Conservation (phyloP, 2,329 filamentous ascomycete species). For the Stagonosporopsis vannaccii region DNA sequence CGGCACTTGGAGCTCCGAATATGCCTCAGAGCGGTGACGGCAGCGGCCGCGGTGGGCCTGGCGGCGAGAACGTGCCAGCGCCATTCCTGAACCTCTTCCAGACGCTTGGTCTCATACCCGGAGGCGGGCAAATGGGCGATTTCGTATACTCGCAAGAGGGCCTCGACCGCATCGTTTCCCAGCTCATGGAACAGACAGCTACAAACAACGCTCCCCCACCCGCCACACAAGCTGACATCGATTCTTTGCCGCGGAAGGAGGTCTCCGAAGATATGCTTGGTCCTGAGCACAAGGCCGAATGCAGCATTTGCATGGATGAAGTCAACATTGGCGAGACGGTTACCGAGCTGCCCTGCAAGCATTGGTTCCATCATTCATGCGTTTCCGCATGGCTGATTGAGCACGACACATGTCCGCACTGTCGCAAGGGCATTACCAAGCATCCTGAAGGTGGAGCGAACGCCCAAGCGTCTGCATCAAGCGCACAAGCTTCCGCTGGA, state of each 20-base stretch:
- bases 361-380: slow-evolving; percentile 91
- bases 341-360: slow-evolving; percentile 81
- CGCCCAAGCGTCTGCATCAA: slow-evolving; percentile 15
- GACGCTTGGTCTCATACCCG: slow-evolving; percentile 39
- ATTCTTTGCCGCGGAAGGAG: slow-evolving; percentile 73
- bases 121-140: slow-evolving; percentile 67
- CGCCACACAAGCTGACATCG: slow-evolving; percentile 77
- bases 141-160: slow-evolving; percentile 91
- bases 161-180: slow-evolving; percentile 84
- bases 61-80: slow-evolving; percentile 17
- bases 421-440: slow-evolving; percentile 64
- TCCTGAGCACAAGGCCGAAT: slow-evolving; percentile 74
- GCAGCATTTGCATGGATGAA: slow-evolving; percentile 93
- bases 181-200: slow-evolving; percentile 84
- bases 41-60: slow-evolving; percentile 12
- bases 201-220: slow-evolving; percentile 81
- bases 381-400: slow-evolving; percentile 84
- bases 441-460: slow-evolving; percentile 30
- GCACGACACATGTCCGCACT: slow-evolving; percentile 92
- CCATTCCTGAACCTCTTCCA: slow-evolving; percentile 57
- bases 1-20: slow-evolving; percentile 39
- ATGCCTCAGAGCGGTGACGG: slow-evolving; percentile 16
- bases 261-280: slow-evolving; percentile 75
- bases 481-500: slow-evolving; percentile 14
- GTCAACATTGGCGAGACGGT: slow-evolving; percentile 77